These are phyloP conservation scores for Glarea lozoyensis DNA, from an alignment of 495 filamentous ascomycete genomes.

Conservation along the genomic window DNA sequence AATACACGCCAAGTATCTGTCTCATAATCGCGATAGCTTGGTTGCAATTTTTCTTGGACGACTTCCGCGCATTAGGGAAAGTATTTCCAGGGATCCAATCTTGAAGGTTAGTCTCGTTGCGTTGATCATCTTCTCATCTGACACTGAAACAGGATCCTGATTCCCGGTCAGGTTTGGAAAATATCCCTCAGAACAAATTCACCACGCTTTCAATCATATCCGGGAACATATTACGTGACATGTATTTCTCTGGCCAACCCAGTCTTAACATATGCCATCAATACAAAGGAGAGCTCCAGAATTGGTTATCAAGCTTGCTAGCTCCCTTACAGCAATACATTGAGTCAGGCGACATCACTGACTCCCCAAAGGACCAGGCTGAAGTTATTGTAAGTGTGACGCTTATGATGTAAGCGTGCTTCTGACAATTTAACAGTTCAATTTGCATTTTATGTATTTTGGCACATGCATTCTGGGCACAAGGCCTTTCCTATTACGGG, in stretches of 20 bases:
- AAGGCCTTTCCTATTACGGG: conserved; percentile 11
- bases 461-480: conserved; percentile 11
- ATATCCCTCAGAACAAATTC: conserved; percentile 4
- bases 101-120: conserved; percentile 9
- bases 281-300: conserved; percentile 10
- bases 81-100: conserved; percentile 14
- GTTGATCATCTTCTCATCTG: conserved; percentile 1
- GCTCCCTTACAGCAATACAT: conserved; percentile 8
- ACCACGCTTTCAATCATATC: conserved; percentile 10
- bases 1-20: neutral
- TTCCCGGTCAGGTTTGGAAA: neutral
- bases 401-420: neutral
- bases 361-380: conserved; percentile 8
- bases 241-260: conserved; percentile 9
- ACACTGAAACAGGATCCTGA: conserved; percentile 6
- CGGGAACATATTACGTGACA: conserved; percentile 11
- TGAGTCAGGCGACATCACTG: conserved; percentile 1
- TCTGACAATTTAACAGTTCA: conserved; percentile 9
- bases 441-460: conserved; percentile 12
- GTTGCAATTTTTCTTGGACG: conserved; percentile 13
- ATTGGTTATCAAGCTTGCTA: conserved; percentile 4
- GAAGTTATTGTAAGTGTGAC: conserved; percentile 9
- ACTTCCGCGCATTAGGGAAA: conserved; percentile 13
- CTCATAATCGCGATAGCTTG: conserved; percentile 5
- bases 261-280: conserved; percentile 7